Conservation (phyloP, 2,329 filamentous ascomycete genomes). For the Neonectria ditissima region DNA sequence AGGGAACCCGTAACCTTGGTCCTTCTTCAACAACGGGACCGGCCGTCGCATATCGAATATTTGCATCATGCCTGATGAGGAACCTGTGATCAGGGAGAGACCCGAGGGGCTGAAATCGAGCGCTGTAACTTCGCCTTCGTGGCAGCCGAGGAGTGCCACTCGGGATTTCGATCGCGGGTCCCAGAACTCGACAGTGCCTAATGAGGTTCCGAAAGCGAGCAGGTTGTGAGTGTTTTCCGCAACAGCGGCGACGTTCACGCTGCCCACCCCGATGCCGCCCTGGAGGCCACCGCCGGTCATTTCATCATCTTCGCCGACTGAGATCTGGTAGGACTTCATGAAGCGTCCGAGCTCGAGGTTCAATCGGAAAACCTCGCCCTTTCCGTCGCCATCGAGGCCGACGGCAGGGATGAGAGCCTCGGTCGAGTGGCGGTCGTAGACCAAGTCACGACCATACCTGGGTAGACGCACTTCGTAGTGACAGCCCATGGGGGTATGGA, state of each 20-base stretch:
- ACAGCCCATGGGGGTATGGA: slow-evolving; percentile 89
- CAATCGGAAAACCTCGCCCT: slow-evolving; percentile 91
- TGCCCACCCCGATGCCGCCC: slow-evolving; percentile 85
- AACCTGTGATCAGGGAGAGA: slow-evolving; percentile 85
- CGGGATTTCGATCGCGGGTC: slow-evolving; percentile 86
- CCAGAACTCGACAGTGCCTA: slow-evolving; percentile 98
- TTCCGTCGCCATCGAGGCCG: slow-evolving; percentile 85
- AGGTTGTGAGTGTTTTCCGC: slow-evolving; percentile 92
- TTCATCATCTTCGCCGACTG: slow-evolving; percentile 87
- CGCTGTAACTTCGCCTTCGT: slow-evolving; percentile 83
- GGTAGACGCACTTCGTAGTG: slow-evolving; percentile 93
- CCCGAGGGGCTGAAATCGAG: slow-evolving; percentile 88
- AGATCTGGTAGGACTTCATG: slow-evolving; percentile 92
- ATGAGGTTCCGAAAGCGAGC: slow-evolving; percentile 90
- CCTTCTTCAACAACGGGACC: slow-evolving; percentile 86
- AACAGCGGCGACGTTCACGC: slow-evolving; percentile 87
- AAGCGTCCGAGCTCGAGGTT: slow-evolving; percentile 94
- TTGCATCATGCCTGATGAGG: slow-evolving; percentile 88
- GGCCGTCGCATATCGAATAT: slow-evolving; percentile 94
- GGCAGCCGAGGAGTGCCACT: slow-evolving; percentile 79
- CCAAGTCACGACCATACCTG: slow-evolving; percentile 88
- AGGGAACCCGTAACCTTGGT: slow-evolving; percentile 94
- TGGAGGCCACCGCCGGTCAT: slow-evolving; percentile 80
- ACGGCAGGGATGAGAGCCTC: slow-evolving; percentile 91
- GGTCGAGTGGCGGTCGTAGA: slow-evolving; percentile 84